Conservation (phyloP, 2,329 filamentous ascomycete genomes). For the Trichoderma arundinaceum region DNA sequence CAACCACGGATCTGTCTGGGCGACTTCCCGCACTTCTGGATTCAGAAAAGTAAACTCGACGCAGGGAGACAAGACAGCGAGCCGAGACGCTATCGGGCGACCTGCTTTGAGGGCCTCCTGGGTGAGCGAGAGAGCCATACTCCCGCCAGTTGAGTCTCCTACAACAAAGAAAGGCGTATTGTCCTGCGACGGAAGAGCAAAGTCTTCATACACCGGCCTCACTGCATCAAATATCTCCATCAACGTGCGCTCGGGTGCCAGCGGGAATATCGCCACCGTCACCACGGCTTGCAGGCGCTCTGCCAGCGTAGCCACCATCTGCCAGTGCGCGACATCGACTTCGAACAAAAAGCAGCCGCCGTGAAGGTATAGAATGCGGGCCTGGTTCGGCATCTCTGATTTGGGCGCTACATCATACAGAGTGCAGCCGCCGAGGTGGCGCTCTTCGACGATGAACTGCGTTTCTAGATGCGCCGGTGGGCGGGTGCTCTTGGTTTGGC, state of each 20-base stretch:
- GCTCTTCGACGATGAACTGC: conserved; percentile 39
- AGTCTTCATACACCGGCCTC: conserved; percentile 43
- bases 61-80: conserved; percentile 42
- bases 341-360: conserved; percentile 44
- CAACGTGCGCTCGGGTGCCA: conserved; percentile 43
- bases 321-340: conserved; percentile 41
- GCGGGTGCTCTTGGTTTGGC: conserved; percentile 34
- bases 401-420: conserved; percentile 44
- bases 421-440: conserved; percentile 32
- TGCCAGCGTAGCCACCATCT: conserved; percentile 38
- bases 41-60: conserved; percentile 42
- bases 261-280: conserved; percentile 44
- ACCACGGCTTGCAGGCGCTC: conserved; percentile 42
- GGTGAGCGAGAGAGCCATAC: conserved; percentile 42
- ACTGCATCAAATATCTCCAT: conserved; percentile 43
- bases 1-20: conserved; percentile 40
- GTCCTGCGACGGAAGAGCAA: conserved; percentile 39
- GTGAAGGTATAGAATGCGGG: conserved; percentile 43
- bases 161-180: conserved; percentile 41
- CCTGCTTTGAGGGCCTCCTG: conserved; percentile 40
- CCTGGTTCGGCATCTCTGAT: conserved; percentile 39
- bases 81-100: conserved; percentile 37
- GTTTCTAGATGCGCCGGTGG: conserved; percentile 39
- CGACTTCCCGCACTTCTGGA: conserved; percentile 38
- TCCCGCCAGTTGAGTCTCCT: conserved; percentile 44